Conservation (phyloP, 108 stramenopile species). For the Discostella pseudostelligera region DNA sequence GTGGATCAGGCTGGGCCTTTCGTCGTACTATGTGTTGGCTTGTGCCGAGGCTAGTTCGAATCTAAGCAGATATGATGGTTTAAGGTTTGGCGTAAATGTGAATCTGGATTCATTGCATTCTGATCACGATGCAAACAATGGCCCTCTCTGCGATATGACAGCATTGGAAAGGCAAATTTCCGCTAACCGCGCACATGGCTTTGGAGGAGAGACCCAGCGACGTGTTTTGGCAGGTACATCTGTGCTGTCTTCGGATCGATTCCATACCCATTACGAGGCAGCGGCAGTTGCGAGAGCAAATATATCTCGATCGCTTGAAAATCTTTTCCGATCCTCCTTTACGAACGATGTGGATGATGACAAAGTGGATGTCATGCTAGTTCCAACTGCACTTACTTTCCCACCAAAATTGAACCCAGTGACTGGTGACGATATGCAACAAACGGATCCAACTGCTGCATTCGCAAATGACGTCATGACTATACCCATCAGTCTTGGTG, state of each 20-base stretch:
- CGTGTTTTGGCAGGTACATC: conserved; percentile 83
- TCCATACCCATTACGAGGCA: conserved; percentile 85
- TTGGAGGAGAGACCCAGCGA: conserved; percentile 80
- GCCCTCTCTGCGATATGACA: conserved; percentile 35
- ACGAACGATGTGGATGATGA: conserved; percentile 8
- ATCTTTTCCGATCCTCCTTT: conserved; percentile 32
- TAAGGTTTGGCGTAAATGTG: conserved; percentile 79
- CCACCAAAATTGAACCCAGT: conserved; percentile 48
- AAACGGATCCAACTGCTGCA: conserved; percentile 60
- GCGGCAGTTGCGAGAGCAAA: conserved; percentile 73
- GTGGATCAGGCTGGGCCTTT: conserved; percentile 67
- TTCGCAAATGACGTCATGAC: conserved; percentile 94
- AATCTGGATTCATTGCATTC: conserved; percentile 18
- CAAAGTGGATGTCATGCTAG: conserved; percentile 71
- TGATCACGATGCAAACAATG: conserved; percentile 3
- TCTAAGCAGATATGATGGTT: conserved; percentile 94
- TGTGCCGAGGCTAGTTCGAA: conserved; percentile 97
- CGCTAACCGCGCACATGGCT: conserved; percentile 61
- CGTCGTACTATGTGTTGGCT: conserved; percentile 95
- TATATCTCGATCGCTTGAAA: conserved; percentile 61
- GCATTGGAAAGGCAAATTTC: conserved; percentile 72
- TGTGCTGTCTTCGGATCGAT: conserved; percentile 83
- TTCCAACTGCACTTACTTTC: conserved; percentile 74
- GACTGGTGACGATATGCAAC: conserved; percentile 9
- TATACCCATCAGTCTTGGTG: conserved; percentile 80